Evolutionary conservation across 1,284 basidiomycete genomes (phyloP), one percentile per base, ranked within the genome.

Genomic region (Cryptococcus sp.): DNA sequence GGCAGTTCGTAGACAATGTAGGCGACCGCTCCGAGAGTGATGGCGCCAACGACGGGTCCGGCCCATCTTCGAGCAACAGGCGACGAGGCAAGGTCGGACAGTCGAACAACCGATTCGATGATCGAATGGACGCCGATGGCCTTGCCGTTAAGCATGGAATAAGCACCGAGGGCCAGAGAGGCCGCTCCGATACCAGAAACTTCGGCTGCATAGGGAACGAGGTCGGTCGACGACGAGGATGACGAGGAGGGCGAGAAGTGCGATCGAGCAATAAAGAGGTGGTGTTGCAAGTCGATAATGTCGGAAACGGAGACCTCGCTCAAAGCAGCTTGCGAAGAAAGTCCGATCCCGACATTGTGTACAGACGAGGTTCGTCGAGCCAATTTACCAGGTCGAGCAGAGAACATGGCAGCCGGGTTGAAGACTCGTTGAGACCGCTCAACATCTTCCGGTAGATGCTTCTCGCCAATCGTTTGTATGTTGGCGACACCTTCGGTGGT

Each of bases 381-480:
- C 63, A 76, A 75, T 43, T 72, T 67, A 23, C 74, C 72, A 46
- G 76, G 76, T 62, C 77, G 82, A 54, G 77, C 79, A 43, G 79
- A 80, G 75, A 98, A 99, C 95, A 99, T 98, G 18, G 88, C 92
- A 65, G 93, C 85, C 11, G 94, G 88, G 75, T 91, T 84, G 77
- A 99, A 98, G 11, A 93, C 82, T 9, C 91, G 79, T 48, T 82
- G 80, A 36, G 82, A 83, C 38, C 85, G 78, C 67, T 89, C 86
- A n/a, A 87, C 86, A 48, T 82, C 84, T 25, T 79, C 78, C 0
- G 93, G 91, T 10, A 97, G 80, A 71, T 89, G 83, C 51, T 78
- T 77, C 55, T 93, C 85, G 24, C 84, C 91, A 6, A 95, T 74
- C 25, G 79, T 75, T 43, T 77, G 76, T 50, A 97, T 82, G 56